Evolutionary conservation across 2,329 filamentous ascomycete genomes (phyloP), one percentile per base, ranked within the genome.

Genomic region (Drechslera avenae): DNA sequence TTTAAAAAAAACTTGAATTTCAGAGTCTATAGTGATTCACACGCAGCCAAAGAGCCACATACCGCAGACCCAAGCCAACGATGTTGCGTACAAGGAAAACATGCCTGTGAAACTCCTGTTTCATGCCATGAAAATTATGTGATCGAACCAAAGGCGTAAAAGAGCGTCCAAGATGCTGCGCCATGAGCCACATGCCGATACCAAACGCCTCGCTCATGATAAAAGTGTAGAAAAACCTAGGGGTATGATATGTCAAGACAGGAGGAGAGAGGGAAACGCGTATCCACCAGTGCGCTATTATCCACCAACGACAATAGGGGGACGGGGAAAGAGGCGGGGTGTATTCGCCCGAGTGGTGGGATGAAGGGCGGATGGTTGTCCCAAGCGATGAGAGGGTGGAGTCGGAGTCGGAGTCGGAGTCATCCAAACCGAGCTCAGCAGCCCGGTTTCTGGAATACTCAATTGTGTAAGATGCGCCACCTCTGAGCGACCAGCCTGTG

Each of bases 141-240:
- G 44, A 42, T 42, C 30, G 37, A 46, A 43, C 16, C 33, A 12
- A 44, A 10, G 40, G 45, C 45, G 19, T 36, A 10, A 32, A 42
- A 23, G 40, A 40, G 30, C 41, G 30, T 40, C 21, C 16, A 16
- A 46, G 14, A 18, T 28, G 32, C 35, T 45, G 43, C 45, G 45
- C 43, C 39, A 44, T 43, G 37, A 57, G 16, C 39, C 53, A 31
- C 12, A 23, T 44, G 32, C 52, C 43, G 26, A 46, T 50, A 55
- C 61, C 62, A 41, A 56, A 66, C 62, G 62, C 62, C 62, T 54
- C 62, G 62, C 62, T 65, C 50, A 57, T 46, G 43, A 51, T 48
- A 44, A 43, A 49, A 30, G 46, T 13, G 39, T 30, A 30, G 40
- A 44, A 45, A 26, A 56, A 46, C 35, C 14, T 17, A n/a, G 39